Base-by-base conservation (phyloP, 1,139 yeast genomes). In the Yamadazyma conglobata region DNA sequence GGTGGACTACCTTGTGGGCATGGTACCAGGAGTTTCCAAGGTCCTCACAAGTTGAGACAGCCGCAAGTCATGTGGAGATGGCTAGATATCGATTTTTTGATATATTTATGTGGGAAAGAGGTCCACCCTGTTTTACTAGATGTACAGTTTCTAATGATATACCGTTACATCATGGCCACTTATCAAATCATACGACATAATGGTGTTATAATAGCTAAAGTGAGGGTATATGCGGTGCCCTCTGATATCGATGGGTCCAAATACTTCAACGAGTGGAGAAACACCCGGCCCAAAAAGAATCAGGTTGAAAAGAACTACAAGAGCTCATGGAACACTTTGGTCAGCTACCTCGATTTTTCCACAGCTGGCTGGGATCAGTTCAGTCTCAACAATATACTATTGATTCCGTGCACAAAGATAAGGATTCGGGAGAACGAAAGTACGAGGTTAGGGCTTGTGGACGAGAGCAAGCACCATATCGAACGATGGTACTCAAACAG, bases 181-280 rank as follows among this genome's bases (percentile, higher is more conserved):
- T 77, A 60, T 46, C 60, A 48, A 31, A 32, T 57, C 4, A 24
- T 51, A 7, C 31, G 36, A 3, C 24, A 40, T 2, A 24, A 25
- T 4, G 12, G 19, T 9, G 18, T 42, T 3, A 18, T 38, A 2
- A 30, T 60, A 4, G 58, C 57, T 28, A 61, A 48, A 32, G 53
- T 76, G 2, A 56, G 86, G 37, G 42, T 79, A 1, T 79, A 76
- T 41, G 50, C 59, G 2, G 44, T 78, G 1, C 78, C 81, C 0
- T 37, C 44, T 3, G 83, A 78, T 49, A 46, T 64, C 1, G 47
- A 50, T 0, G 71, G 73, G 0, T 48, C 58, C 6, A 41, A 61
- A 14, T 47, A 39, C 27, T 36, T 73, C 3, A 44, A 43, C 2
- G 54, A 50, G 15, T 63, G 64, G 60, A 54, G 75, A 34, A 31